phyloP scores from a whole-genome alignment of 2,329 filamentous ascomycete genomes.

The Neobulgaria alba region DNA sequence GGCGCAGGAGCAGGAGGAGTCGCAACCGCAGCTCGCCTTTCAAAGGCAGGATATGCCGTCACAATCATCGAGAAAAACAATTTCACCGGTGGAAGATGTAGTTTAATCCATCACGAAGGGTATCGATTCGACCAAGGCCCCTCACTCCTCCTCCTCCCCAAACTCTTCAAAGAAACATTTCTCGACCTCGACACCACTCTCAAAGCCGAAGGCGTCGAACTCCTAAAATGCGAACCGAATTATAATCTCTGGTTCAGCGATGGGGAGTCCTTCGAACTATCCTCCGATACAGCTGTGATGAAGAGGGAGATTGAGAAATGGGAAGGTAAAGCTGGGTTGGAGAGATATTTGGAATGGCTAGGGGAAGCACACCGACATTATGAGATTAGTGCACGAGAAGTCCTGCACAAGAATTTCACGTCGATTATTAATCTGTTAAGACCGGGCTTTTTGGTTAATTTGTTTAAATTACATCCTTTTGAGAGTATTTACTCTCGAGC shows the following conservation, averaged over 20 bases:
- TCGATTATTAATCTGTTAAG: conserved; percentile 47
- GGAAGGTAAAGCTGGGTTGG: conserved; percentile 63
- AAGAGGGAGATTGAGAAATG: conserved; percentile 63
- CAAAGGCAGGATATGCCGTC: conserved; percentile 61
- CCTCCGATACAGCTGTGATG: conserved; percentile 62
- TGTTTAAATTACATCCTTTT: conserved; percentile 58
- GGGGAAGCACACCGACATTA: conserved; percentile 62
- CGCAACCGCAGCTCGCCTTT: conserved; percentile 61
- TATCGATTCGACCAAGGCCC: conserved; percentile 71
- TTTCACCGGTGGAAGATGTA: conserved; percentile 65
- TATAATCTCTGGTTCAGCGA: conserved; percentile 69
- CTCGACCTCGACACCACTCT: conserved; percentile 59
- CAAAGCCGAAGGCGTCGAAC: conserved; percentile 54
- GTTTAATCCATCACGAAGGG: conserved; percentile 50
- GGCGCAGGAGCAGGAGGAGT: conserved; percentile 66
- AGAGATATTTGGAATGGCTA: conserved; percentile 59
- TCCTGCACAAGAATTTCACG: conserved; percentile 61
- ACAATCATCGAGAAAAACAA: conserved; percentile 71
- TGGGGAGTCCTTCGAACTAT: conserved; percentile 52
- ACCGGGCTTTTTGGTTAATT: conserved; percentile 47
- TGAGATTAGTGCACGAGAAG: conserved; percentile 56
- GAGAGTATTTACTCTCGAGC: conserved; percentile 61
- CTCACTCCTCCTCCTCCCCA: conserved; percentile 62
- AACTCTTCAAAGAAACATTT: conserved; percentile 62
- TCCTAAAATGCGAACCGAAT: conserved; percentile 67